These are phyloP conservation scores for Colletotrichum tofieldiae DNA, from an alignment of 2,329 filamentous ascomycete species.

Conservation along the genomic window DNA sequence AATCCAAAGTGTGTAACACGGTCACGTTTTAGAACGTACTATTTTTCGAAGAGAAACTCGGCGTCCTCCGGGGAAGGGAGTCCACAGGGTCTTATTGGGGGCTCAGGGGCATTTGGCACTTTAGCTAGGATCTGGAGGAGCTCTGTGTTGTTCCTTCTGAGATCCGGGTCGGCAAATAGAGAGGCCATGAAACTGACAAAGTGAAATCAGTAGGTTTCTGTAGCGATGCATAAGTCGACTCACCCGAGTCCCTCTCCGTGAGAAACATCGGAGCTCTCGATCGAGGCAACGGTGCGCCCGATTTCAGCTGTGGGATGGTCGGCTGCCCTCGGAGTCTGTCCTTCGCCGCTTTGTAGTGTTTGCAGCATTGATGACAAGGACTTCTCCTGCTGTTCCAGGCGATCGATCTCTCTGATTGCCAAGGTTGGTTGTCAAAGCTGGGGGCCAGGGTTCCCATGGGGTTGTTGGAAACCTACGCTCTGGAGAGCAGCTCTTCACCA, in stretches of 20 bases:
- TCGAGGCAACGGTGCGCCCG: slow-evolving; percentile 43
- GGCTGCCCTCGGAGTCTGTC: neutral
- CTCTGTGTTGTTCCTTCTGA: slow-evolving; percentile 39
- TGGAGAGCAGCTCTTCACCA: slow-evolving; percentile 45
- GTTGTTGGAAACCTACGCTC: slow-evolving; percentile 42
- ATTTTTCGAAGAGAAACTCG: slow-evolving; percentile 41
- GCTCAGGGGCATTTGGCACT: slow-evolving; percentile 25
- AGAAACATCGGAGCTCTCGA: slow-evolving; percentile 31
- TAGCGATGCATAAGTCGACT: neutral
- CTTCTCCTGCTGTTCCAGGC: slow-evolving; percentile 46
- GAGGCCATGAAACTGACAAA: slow-evolving; percentile 40
- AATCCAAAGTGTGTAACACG: neutral
- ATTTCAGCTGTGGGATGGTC: neutral
- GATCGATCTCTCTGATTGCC: slow-evolving; percentile 43
- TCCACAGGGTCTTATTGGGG: slow-evolving; percentile 15
- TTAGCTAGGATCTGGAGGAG: slow-evolving; percentile 34
- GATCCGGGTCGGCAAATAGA: slow-evolving; percentile 43
- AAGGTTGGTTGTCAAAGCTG: neutral
- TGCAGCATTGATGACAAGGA: neutral
- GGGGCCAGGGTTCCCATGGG: neutral
- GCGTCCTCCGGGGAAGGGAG: slow-evolving; percentile 37
- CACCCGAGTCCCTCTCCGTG: slow-evolving; percentile 42
- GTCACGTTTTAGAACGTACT: slow-evolving; percentile 23
- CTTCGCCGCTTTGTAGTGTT: neutral
- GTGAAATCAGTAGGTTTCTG: neutral